These are phyloP conservation scores for Aspergillus panamensis DNA, from an alignment of 495 filamentous ascomycete species.

Conservation along the genomic window DNA sequence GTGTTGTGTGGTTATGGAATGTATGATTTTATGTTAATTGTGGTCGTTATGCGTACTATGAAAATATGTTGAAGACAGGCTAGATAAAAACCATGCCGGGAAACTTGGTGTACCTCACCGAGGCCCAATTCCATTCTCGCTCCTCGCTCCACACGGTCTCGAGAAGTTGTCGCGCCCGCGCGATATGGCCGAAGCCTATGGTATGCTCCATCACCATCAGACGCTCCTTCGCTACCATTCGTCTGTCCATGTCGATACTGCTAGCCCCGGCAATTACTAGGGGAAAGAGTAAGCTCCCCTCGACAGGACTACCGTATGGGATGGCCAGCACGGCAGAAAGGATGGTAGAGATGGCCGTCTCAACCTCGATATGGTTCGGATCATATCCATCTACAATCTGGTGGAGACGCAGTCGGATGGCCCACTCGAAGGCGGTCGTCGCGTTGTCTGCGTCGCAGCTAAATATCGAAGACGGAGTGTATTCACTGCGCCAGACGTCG, in stretches of 20 bases:
- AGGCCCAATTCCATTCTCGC: conserved; percentile 25
- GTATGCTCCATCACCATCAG: conserved; percentile 34
- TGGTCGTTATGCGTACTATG: not conserved
- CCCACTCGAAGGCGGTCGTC: conserved; percentile 30
- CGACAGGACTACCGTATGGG: conserved; percentile 28
- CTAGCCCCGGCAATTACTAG: conserved; percentile 29
- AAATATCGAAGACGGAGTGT: conserved; percentile 8
- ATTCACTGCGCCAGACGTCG: conserved; percentile 23
- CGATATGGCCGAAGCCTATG: conserved; percentile 29
- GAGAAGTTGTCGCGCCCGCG: conserved; percentile 23
- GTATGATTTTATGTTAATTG: not conserved
- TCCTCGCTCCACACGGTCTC: conserved; percentile 24
- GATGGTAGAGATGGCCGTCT: conserved; percentile 19
- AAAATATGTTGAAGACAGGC: not conserved
- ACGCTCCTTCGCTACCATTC: conserved; percentile 30
- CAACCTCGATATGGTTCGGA: conserved; percentile 20
- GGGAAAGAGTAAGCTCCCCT: conserved; percentile 29
- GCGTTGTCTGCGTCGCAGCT: conserved; percentile 16
- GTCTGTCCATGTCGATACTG: conserved; percentile 23
- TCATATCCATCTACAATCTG: conserved; percentile 31
- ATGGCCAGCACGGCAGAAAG: conserved; percentile 21
- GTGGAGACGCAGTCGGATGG: conserved; percentile 29
- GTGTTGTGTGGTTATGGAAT: not conserved
- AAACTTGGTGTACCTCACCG: conserved; percentile 27
- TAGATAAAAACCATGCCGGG: conserved; percentile 31